Evolutionary conservation across 1,139 yeast genomes (phyloP).

Genomic region (Taphrina betulina): DNA sequence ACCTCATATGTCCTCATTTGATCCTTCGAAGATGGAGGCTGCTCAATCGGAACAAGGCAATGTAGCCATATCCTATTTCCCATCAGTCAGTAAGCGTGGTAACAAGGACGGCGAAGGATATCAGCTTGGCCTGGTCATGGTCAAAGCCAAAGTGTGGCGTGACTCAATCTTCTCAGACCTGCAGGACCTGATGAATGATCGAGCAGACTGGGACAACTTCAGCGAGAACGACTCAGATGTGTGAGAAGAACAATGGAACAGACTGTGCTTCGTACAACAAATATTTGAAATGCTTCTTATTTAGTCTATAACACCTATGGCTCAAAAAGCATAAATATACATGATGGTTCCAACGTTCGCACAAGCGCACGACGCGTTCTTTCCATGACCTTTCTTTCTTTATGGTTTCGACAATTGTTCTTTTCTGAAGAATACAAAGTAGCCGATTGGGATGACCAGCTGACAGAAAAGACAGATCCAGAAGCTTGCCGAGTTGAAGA

Average conservation of each 20-base stretch:
- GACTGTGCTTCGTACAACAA: too few relatives aligned
- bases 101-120: constrained; percentile 9
- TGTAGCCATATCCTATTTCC: constrained; percentile 16
- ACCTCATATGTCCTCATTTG: constrained; percentile 1
- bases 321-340: too few relatives aligned
- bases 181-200: constrained; percentile 11
- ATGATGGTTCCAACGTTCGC: too few relatives aligned
- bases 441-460: constrained; percentile 33
- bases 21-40: constrained; percentile 16
- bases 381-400: background rate
- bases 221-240: too few relatives aligned
- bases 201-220: too few relatives aligned
- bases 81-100: constrained; percentile 14
- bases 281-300: too few relatives aligned
- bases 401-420: constrained; percentile 35
- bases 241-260: too few relatives aligned
- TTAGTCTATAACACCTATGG: too few relatives aligned
- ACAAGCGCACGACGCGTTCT: too few relatives aligned
- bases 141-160: constrained; percentile 23
- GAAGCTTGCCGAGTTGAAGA: constrained; percentile 29
- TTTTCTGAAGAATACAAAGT: constrained; percentile 34
- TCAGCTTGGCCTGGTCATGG: background rate
- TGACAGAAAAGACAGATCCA: constrained; percentile 35
- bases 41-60: constrained; percentile 14
- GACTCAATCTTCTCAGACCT: constrained; percentile 20